A percentile compares a stretch with the other conserved stretches of the same genome.
These are phyloP conservation scores for Apiotrichum montevideense DNA, from an alignment of 1,284 basidiomycete genomes.

Conservation along the genomic window DNA sequence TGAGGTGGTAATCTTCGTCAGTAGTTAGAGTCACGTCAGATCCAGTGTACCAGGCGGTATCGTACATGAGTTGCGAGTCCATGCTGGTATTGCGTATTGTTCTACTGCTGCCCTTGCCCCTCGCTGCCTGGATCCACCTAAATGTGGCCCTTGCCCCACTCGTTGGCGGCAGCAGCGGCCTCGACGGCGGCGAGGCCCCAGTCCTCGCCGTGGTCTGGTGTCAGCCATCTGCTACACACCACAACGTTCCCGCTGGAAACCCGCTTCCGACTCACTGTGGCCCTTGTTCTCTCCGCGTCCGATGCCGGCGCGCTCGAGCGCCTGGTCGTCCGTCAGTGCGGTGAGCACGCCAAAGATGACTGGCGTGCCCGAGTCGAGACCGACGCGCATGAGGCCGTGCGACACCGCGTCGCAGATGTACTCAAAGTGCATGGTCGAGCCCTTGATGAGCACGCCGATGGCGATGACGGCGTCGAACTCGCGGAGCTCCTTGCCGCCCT, in stretches of 20 bases:
- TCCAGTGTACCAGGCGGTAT: too few species aligned
- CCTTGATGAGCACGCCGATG: constrained; percentile 96
- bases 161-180: constrained; percentile 65
- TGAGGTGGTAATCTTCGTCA: too few species aligned
- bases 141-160: constrained; percentile 54
- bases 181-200: constrained; percentile 95
- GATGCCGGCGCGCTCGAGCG: constrained; percentile 82
- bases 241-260: too few species aligned
- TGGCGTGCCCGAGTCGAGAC: constrained; percentile 87
- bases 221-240: background rate
- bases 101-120: too few species aligned
- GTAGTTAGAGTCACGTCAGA: too few species aligned
- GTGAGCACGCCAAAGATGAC: constrained; percentile 97
- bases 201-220: constrained; percentile 64
- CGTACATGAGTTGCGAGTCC: too few species aligned
- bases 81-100: too few species aligned
- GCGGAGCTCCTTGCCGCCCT: constrained; percentile 53
- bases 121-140: background rate
- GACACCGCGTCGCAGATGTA: constrained; percentile 94
- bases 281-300: constrained; percentile 44
- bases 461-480: constrained; percentile 93
- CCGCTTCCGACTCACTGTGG: constrained; percentile 42
- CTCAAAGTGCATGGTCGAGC: constrained; percentile 94
- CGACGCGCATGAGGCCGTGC: constrained; percentile 87
- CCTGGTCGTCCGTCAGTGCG: constrained; percentile 87